Percentiles rank a stretch among this genome's conserved stretches.
Conservation (phyloP, 495 filamentous ascomycete species). For the Neurospora sp. region DNA sequence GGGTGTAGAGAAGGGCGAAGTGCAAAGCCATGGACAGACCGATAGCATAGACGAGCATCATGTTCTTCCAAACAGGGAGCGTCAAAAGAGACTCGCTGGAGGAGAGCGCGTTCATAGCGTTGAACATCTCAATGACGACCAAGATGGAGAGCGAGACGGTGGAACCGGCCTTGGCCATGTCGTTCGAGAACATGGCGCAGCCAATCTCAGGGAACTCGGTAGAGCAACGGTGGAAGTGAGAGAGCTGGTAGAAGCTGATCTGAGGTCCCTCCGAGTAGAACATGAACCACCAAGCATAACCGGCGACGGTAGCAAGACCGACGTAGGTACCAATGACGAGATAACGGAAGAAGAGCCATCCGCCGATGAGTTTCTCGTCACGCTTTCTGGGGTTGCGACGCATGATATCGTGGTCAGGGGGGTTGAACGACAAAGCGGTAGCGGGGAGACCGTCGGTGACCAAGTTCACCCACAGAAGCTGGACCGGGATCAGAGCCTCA, state of each 20-base stretch:
- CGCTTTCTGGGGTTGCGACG: constrained; percentile 77
- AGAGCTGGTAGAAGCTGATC: constrained; percentile 85
- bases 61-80: constrained; percentile 89
- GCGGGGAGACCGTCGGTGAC: constrained; percentile 97
- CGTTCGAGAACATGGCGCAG: constrained; percentile 86
- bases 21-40: constrained; percentile 90
- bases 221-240: constrained; percentile 89
- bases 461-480: constrained; percentile 97
- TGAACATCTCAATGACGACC: constrained; percentile 99
- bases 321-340: constrained; percentile 94
- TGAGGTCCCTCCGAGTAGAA: constrained; percentile 86
- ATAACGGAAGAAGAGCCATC: constrained; percentile 97
- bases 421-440: constrained; percentile 95
- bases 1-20: constrained; percentile 87
- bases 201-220: constrained; percentile 81
- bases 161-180: constrained; percentile 86
- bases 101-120: constrained; percentile 97
- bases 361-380: constrained; percentile 81
- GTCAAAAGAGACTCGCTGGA: constrained; percentile 91
- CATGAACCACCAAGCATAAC: constrained; percentile 99
- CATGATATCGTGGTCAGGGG: constrained; percentile 96
- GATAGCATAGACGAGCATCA: constrained; percentile 94
- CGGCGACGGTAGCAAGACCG: constrained; percentile 87
- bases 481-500: constrained; percentile 93
- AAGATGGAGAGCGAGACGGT: constrained; percentile 85